Evolutionary conservation across 352 stramenopile species (phyloP).

Genomic region (Globisporangium camurandrum): DNA sequence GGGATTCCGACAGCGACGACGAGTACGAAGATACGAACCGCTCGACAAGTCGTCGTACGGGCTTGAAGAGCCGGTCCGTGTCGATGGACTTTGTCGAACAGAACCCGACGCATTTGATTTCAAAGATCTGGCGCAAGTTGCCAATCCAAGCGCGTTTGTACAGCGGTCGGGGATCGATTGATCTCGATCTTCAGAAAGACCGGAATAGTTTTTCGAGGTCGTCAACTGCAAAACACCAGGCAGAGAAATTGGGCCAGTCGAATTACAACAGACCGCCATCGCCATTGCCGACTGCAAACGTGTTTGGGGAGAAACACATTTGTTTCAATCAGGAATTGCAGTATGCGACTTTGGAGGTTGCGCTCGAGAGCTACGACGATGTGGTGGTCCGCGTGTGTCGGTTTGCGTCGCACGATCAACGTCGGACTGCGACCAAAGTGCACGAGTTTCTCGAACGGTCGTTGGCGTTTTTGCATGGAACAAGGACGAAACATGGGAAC

Average conservation of each 20-base stretch:
- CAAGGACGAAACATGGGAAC: constrained; percentile 56
- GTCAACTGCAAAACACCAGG: constrained; percentile 39
- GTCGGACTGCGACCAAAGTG: constrained; percentile 60
- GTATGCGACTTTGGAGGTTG: constrained; percentile 28
- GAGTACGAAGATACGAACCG: constrained; percentile 59
- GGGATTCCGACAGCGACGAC: constrained; percentile 66
- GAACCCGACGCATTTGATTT: constrained; percentile 60
- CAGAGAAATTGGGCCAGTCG: constrained; percentile 23
- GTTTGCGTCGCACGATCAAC: constrained; percentile 61
- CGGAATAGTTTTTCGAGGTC: constrained; percentile 53
- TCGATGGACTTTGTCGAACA: constrained; percentile 82
- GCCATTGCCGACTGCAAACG: constrained; percentile 13
- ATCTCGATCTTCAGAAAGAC: constrained; percentile 56
- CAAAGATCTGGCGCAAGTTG: constrained; percentile 75
- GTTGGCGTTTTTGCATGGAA: constrained; percentile 60
- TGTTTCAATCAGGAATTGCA: constrained; percentile 14
- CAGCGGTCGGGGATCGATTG: constrained; percentile 36
- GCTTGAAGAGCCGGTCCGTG: constrained; percentile 52
- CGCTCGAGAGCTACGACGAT: constrained; percentile 72
- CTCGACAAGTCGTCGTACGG: constrained; percentile 46
- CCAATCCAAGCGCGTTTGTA: constrained; percentile 64
- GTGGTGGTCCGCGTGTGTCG: constrained; percentile 62
- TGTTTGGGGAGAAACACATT: constrained; percentile 21
- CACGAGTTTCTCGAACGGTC: constrained; percentile 73
- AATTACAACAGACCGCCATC: constrained; percentile 14